Evolutionary conservation across 116 monocot species (phyloP).

Genomic region (Trichopus zeylanicus): DNA sequence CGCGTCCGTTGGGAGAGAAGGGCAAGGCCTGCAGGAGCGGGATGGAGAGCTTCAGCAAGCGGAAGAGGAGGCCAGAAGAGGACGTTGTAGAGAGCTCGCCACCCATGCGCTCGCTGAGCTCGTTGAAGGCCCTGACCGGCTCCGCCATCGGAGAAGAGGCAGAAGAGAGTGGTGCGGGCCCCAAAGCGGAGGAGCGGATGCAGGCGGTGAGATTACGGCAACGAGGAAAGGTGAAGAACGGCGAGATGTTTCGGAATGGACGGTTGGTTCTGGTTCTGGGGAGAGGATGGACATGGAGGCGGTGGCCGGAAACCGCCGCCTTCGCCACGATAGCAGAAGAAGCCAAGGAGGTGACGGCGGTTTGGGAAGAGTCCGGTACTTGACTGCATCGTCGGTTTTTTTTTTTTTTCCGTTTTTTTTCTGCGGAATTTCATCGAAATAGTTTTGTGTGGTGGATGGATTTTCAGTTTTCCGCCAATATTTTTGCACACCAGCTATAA

Average conservation of each 20-base stretch:
- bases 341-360: background rate
- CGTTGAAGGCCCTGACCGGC: conserved; percentile 81
- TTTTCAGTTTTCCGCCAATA: too few species aligned
- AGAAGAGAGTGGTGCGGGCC: background rate
- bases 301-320: conserved; percentile 19
- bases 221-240: background rate
- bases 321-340: background rate
- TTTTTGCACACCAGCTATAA: too few species aligned
- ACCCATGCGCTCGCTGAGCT: conserved; percentile 78
- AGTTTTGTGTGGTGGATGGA: too few species aligned
- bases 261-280: background rate
- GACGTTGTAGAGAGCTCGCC: conserved; percentile 41
- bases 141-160: conserved; percentile 30
- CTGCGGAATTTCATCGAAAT: too few species aligned
- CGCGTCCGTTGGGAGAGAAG: conserved; percentile 26
- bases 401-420: background rate
- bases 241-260: background rate
- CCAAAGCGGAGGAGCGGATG: background rate
- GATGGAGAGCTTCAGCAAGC: conserved; percentile 65
- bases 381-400: background rate
- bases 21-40: conserved; percentile 43
- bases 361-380: background rate
- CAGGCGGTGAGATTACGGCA: background rate
- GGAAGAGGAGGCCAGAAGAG: conserved; percentile 64
- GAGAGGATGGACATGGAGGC: conserved; percentile 7